phyloP scores from a whole-genome alignment of 148 eudicot species.

The Nepenthes gracilis region DNA sequence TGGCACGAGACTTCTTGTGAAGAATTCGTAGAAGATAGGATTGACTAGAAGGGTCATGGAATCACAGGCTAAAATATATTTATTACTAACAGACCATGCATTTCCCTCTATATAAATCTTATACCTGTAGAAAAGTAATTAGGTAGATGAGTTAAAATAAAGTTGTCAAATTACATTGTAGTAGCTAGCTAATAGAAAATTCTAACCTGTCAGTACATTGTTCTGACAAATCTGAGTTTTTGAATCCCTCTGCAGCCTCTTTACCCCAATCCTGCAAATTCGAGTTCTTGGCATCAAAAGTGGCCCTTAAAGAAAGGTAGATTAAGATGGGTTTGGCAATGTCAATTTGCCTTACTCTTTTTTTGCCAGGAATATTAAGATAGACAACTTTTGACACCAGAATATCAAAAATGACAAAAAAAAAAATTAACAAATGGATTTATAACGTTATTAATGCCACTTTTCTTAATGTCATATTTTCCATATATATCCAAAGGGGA shows the following conservation, averaged over 20 bases:
- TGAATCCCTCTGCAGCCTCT: slow-evolving; percentile 39
- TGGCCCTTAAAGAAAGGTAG: not conserved
- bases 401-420: too few relatives aligned
- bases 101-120: slow-evolving; percentile 57
- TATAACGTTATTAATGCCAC: too few relatives aligned
- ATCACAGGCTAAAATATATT: slow-evolving; percentile 55
- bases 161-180: too few relatives aligned
- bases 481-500: too few relatives aligned
- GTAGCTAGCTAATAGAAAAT: too few relatives aligned
- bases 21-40: slow-evolving; percentile 46
- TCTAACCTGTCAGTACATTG: slow-evolving; percentile 31
- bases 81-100: slow-evolving; percentile 63
- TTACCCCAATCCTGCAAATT: slow-evolving; percentile 40
- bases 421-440: too few relatives aligned
- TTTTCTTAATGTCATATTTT: too few relatives aligned
- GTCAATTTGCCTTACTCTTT: not conserved
- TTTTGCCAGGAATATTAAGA: too few relatives aligned
- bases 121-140: slow-evolving; percentile 24
- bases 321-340: not conserved
- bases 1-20: slow-evolving; percentile 48
- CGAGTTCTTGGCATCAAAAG: not conserved
- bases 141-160: not conserved
- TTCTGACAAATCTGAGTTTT: slow-evolving; percentile 35
- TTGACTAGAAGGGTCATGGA: slow-evolving; percentile 32
- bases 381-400: too few relatives aligned